Base-by-base conservation (phyloP, 2,329 filamentous ascomycete species). In the Davidsoniella eucalypti region DNA sequence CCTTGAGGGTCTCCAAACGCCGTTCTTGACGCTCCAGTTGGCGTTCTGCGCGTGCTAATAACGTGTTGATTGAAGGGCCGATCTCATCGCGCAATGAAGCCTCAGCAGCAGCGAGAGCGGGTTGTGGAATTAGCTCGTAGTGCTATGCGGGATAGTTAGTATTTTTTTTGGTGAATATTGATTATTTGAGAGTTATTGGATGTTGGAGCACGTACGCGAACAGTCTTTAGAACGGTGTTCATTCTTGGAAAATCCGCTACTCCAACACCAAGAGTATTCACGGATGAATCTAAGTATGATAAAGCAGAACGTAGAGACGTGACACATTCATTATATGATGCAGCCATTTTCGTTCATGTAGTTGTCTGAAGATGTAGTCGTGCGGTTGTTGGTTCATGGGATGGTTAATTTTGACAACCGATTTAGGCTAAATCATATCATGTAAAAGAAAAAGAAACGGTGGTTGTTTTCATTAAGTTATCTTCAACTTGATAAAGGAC, bases 111-210 rank as follows among this genome's bases (percentile, higher is more conserved):
- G 81, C 80, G 42, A 95, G 77, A 47, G 84, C 84, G 10, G 83
- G 78, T 62, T 94, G 86, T 14, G 87, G 85, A 57, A 94, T 84
- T 40, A 94, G 79, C 64, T 95, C 88, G 66, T 94, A 95, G 67
- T 94, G 88, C 82, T 93, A 54, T 29, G 8, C 86, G 84, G 57
- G 93, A 84, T 43, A 94, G 78, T 63, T 94, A 87, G 65, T 93
- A 93, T 67, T 94, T 87, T 94, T 87, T 81, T 92, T 54, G 18
- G 12, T 44, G 17, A 12, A 8, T 47, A 26, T 12, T 43, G 45
- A 47, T 45, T 37, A 14, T 17, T 33, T 14, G 43, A 40, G 29
- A 25, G 47, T 45, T 12, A 23, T n/a, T 14, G 16, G 18, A 21
- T 17, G 17, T 37, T 37, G 36, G 21, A 14, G 10, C 10, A 62